A percentile compares a stretch with the other conserved stretches of the same genome.
Conservation (phyloP, 352 stramenopile genomes). For the Phytopythium cucurbitacearum region DNA sequence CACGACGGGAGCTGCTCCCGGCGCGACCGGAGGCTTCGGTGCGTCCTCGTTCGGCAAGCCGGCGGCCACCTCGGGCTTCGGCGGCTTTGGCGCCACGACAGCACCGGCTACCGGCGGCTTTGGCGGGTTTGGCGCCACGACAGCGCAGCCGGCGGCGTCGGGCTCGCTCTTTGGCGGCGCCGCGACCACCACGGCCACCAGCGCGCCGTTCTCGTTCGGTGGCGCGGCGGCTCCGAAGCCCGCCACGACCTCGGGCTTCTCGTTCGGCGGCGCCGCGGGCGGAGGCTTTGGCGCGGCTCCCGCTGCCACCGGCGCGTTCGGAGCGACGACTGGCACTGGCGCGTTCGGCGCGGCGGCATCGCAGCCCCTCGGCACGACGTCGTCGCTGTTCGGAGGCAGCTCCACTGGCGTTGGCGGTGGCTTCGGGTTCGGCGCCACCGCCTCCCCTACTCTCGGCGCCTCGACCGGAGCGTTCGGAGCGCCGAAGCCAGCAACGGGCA, state of each 20-base stretch:
- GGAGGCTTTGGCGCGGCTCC: constrained; percentile 12
- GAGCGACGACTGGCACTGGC: constrained; percentile 16
- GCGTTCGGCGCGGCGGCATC: constrained; percentile 6
- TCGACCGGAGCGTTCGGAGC: constrained; percentile 3
- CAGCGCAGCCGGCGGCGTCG: constrained; percentile 2
- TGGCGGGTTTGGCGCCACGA: not conserved
- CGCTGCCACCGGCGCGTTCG: constrained; percentile 24
- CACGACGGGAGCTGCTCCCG: not conserved
- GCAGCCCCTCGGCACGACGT: constrained; percentile 1
- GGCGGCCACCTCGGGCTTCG: constrained; percentile 2
- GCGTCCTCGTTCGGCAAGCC: constrained; percentile 4
- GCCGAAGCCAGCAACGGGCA: not conserved
- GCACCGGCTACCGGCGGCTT: constrained; percentile 11
- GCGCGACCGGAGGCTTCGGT: constrained; percentile 2
- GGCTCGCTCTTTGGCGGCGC: not conserved
- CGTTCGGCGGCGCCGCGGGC: constrained; percentile 11
- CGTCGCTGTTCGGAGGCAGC: constrained; percentile 3
- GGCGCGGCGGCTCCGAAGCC: constrained; percentile 1
- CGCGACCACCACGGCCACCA: not conserved
- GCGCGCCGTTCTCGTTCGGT: not conserved
- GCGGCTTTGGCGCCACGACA: constrained; percentile 8
- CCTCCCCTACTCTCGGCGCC: not conserved
- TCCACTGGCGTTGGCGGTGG: constrained; percentile 6
- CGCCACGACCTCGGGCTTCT: not conserved
- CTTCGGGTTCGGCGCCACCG: constrained; percentile 6